A percentile compares a stretch with the other conserved stretches of the same genome.
These are phyloP conservation scores for Penicillium sp. DNA, from an alignment of 2,329 filamentous ascomycete species.

Conservation along the genomic window DNA sequence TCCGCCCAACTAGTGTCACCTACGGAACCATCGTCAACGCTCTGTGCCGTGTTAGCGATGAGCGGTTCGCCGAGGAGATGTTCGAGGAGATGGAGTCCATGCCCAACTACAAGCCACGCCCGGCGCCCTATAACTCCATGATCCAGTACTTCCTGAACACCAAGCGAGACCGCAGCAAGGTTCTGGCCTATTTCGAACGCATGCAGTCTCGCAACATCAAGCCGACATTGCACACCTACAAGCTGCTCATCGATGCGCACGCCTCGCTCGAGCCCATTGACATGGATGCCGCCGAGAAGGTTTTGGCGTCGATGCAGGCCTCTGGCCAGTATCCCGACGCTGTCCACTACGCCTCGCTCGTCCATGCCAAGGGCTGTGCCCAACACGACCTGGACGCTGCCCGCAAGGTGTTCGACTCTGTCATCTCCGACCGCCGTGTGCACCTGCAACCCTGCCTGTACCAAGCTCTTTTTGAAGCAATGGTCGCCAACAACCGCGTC, in stretches of 20 bases:
- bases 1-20: constrained; percentile 94
- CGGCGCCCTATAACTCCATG: constrained; percentile 97
- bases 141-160: constrained; percentile 99
- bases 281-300: constrained; percentile 79
- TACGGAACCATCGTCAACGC: constrained; percentile 99
- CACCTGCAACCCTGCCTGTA: constrained; percentile 81
- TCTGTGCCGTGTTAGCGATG: constrained; percentile 92
- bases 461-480: constrained; percentile 93
- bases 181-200: constrained; percentile 88
- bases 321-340: constrained; percentile 77
- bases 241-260: constrained; percentile 92
- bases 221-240: constrained; percentile 94
- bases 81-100: constrained; percentile 99
- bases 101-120: constrained; percentile 97
- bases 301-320: constrained; percentile 73
- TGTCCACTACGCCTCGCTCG: constrained; percentile 91
- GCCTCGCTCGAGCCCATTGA: constrained; percentile 90
- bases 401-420: constrained; percentile 74
- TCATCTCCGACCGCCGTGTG: constrained; percentile 65
- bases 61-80: constrained; percentile 94
- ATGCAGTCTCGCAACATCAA: constrained; percentile 85
- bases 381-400: constrained; percentile 87
- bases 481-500: constrained; percentile 92
- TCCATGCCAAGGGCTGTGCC: constrained; percentile 93
- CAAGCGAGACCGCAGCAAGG: constrained; percentile 92